A percentile compares a stretch with the other conserved stretches of the same genome.
These are phyloP conservation scores for Lunularia cruciata DNA, from an alignment of 225 moss, liverwort and hornwort genomes.

Conservation along the genomic window DNA sequence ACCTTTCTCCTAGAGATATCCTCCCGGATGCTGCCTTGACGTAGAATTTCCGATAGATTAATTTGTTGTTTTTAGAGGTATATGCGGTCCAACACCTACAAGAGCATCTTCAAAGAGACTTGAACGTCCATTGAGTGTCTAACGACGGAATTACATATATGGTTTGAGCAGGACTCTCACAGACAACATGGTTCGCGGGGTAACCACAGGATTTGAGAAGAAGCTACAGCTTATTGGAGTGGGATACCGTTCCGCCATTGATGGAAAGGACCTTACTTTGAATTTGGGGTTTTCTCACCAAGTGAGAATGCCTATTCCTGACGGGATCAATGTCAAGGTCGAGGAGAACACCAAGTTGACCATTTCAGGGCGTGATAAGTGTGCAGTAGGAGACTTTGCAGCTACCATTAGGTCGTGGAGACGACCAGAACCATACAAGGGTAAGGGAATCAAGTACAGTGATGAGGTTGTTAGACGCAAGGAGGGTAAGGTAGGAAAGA, in stretches of 20 bases:
- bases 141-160: background rate
- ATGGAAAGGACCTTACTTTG: slow-evolving; percentile 64
- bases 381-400: slow-evolving; percentile 88
- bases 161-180: slow-evolving; percentile 70
- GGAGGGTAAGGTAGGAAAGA: slow-evolving; percentile 99
- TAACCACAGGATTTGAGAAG: slow-evolving; percentile 84
- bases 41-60: too few relatives aligned
- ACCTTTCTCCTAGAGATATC: too few relatives aligned
- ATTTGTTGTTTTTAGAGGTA: too few relatives aligned
- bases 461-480: slow-evolving; percentile 95
- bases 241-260: slow-evolving; percentile 80
- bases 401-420: slow-evolving; percentile 92
- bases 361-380: slow-evolving; percentile 91
- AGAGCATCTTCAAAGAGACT: background rate
- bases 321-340: slow-evolving; percentile 65
- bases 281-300: slow-evolving; percentile 96
- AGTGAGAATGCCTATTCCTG: slow-evolving; percentile 80
- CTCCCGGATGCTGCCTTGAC: too few relatives aligned
- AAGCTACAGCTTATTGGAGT: slow-evolving; percentile 92
- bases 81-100: background rate
- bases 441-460: slow-evolving; percentile 90
- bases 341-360: slow-evolving; percentile 78
- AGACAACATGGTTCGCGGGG: slow-evolving; percentile 87
- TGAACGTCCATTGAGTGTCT: background rate
- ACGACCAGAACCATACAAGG: slow-evolving; percentile 99